phyloP scores from a whole-genome alignment of 768 basidiomycete species.

The Ramaria sp. region DNA sequence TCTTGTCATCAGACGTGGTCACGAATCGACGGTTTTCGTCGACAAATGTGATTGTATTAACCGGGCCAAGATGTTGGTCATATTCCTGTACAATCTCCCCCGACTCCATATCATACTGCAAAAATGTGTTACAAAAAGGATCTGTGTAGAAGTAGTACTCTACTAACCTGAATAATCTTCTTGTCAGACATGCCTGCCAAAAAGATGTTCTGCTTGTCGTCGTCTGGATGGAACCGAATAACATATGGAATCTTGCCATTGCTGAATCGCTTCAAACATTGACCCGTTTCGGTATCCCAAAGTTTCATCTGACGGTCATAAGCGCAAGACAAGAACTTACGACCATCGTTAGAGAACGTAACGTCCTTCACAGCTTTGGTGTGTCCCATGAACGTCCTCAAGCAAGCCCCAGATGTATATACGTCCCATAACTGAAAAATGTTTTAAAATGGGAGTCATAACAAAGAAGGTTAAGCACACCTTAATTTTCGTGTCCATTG shows the following conservation, averaged over 20 bases:
- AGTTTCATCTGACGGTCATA: constrained; percentile 98
- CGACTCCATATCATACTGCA: constrained; percentile 88
- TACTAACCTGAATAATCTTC: constrained; percentile 89
- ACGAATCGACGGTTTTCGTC: constrained; percentile 97
- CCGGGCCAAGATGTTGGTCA: constrained; percentile 95
- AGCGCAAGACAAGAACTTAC: constrained; percentile 79
- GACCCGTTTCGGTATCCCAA: constrained; percentile 99
- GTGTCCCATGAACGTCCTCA: constrained; percentile 96
- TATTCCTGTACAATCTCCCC: constrained; percentile 98
- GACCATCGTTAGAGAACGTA: constrained; percentile 89
- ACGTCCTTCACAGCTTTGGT: constrained; percentile 95
- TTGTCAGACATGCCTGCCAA: constrained; percentile 98
- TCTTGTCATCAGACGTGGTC: constrained; percentile 98
- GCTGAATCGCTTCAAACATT: constrained; percentile 92
- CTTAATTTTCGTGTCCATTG: constrained; percentile 99
- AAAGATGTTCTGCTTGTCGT: constrained; percentile 93
- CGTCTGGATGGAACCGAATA: constrained; percentile 89
- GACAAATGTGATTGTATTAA: constrained; percentile 98
- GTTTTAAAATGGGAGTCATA: background rate
- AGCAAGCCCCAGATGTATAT: constrained; percentile 91
- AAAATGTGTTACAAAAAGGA: background rate
- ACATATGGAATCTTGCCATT: constrained; percentile 98
- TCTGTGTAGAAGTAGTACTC: background rate
- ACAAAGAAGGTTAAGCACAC: constrained; percentile 26
- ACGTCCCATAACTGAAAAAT: constrained; percentile 83